Base-by-base conservation (phyloP, 805 yeast genomes). In the Yarrowia sp. region DNA sequence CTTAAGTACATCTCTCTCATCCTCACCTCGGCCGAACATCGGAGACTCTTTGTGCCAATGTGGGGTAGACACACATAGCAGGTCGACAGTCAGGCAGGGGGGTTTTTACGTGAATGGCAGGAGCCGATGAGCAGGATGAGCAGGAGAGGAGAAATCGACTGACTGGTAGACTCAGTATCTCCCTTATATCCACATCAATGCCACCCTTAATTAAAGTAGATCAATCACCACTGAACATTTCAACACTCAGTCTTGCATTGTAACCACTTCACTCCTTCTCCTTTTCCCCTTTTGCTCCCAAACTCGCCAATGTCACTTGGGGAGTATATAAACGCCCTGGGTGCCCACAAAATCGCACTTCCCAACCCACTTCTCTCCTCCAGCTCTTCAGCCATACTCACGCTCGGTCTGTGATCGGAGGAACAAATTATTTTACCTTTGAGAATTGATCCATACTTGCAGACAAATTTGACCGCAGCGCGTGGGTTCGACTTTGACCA, bases 351-450 rank as follows among this genome's bases (percentile, higher is more conserved):
- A 26, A 26, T 26, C 32, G 19, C 32, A 26, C 32, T 26, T 26
- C 7, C 32, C 32, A 5, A 5, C 2, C 32, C 5, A 5, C 40
- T 9, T 11, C n/a, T 22, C 50, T n/a, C 41, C 11, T 10, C 35
- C 26, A 8, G 2, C 32, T 16, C 32, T 36, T 11, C 7, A 11
- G 9, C 41, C 26, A 36, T 36, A 36, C 58, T 52, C 58, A 36
- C 58, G 40, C 58, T 52, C 58, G 58, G 58, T 11, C 58, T 52
- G 43, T 52, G 42, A 38, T 52, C 58, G 58, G 58, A 52, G 58
- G 55, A 52, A 52, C 58, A 52, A 52, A 52, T 52, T 52, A 52
- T 52, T 50, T 52, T 52, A 52, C 58, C 58, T 52, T 52, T 19
- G 40, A 38, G 12, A 10, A 19, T 52, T 52, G 32, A 49, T 49